These are phyloP conservation scores for Ilyonectria mors-panacis DNA, from an alignment of 2,329 filamentous ascomycete species.

Conservation along the genomic window DNA sequence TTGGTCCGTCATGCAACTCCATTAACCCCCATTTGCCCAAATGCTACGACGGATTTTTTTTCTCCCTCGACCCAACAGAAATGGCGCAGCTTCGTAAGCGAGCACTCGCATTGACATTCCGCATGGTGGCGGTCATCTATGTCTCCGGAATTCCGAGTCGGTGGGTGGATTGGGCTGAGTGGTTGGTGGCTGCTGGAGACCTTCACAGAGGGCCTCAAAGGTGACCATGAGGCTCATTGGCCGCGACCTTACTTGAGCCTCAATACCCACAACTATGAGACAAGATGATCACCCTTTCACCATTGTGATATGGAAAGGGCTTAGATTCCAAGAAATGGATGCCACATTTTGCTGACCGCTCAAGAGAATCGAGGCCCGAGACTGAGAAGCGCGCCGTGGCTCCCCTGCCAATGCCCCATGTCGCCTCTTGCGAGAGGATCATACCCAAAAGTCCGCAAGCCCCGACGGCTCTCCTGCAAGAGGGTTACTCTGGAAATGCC, in stretches of 20 bases:
- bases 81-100: conserved; percentile 19
- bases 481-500: conserved; percentile 22
- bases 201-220: conserved; percentile 19
- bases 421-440: conserved; percentile 7
- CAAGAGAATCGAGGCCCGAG: neutral
- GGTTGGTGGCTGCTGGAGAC: conserved; percentile 3
- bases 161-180: conserved; percentile 14
- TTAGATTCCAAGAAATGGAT: conserved; percentile 5
- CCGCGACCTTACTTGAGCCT: conserved; percentile 18
- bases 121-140: neutral
- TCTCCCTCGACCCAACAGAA: conserved; percentile 3
- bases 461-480: conserved; percentile 23
- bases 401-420: conserved; percentile 2
- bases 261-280: conserved; percentile 3
- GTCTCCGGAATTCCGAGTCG: neutral
- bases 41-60: neutral
- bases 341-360: conserved; percentile 21
- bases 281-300: conserved; percentile 6
- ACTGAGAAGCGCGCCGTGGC: conserved; percentile 4
- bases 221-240: conserved; percentile 10
- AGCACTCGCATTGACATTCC: neutral
- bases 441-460: conserved; percentile 4
- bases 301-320: conserved; percentile 4
- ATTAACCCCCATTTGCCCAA: neutral
- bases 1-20: neutral